Conservation (phyloP, 2,329 filamentous ascomycete genomes). For the Huntiella omanensis region DNA sequence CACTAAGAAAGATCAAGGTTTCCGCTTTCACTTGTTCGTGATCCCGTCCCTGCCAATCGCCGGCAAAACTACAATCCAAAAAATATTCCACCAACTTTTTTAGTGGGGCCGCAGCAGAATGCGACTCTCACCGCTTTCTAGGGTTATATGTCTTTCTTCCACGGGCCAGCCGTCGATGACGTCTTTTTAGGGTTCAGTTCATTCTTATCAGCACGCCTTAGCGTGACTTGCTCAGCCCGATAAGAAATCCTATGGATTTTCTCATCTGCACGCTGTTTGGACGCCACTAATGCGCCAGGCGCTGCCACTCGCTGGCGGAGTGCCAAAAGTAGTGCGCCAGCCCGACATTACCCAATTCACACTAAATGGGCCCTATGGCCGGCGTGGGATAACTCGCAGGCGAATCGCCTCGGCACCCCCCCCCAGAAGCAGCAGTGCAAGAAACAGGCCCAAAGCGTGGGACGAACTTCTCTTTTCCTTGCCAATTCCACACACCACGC, state of each 20-base stretch:
- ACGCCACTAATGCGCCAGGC: no score
- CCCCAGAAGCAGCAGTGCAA: no score
- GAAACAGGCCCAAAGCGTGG: no score
- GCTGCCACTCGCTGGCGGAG: background rate
- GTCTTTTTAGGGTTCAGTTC: no score
- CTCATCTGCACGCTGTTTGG: no score
- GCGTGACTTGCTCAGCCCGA: no score
- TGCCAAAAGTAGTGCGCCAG: background rate
- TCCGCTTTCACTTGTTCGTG: background rate
- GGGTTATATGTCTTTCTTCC: background rate
- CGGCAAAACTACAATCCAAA: conserved; percentile 7
- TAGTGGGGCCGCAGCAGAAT: conserved; percentile 10
- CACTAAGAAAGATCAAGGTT: background rate
- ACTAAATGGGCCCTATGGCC: background rate
- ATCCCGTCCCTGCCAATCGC: background rate
- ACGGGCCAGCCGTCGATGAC: no score
- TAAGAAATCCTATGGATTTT: no score
- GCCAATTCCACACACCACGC: background rate
- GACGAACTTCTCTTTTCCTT: background rate
- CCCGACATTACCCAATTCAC: background rate
- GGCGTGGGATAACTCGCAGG: conserved; percentile 7
- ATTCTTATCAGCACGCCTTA: no score
- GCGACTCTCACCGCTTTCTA: conserved; percentile 10
- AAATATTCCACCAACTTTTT: conserved; percentile 8
- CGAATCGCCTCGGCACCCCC: conserved; percentile 11